These are phyloP conservation scores for Penicillium psychrofluorescens DNA, from an alignment of 495 filamentous ascomycete species.

Conservation along the genomic window DNA sequence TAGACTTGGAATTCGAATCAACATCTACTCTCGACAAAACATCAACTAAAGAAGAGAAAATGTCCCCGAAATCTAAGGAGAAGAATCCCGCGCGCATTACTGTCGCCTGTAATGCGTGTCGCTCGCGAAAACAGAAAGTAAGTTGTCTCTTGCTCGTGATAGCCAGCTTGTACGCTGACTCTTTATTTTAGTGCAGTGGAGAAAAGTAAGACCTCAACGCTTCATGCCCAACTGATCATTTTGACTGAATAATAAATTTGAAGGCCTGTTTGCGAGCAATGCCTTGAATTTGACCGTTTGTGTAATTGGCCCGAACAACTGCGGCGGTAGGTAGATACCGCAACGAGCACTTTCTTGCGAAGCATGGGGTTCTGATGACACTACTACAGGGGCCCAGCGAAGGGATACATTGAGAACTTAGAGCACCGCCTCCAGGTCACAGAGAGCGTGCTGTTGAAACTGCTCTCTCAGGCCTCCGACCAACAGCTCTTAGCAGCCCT, in stretches of 20 bases:
- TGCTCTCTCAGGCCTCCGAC: slow-evolving; percentile 25
- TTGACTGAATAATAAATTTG: neutral
- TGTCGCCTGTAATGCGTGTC: slow-evolving; percentile 30
- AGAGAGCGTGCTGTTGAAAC: slow-evolving; percentile 23
- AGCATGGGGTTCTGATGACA: neutral
- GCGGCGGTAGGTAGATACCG: slow-evolving; percentile 19
- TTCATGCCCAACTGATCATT: neutral
- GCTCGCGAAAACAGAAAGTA: slow-evolving; percentile 34
- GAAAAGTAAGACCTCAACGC: slow-evolving; percentile 18
- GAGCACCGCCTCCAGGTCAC: slow-evolving; percentile 33
- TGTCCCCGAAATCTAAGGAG: slow-evolving; percentile 10
- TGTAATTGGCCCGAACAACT: slow-evolving; percentile 36
- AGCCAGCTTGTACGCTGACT: too few species aligned
- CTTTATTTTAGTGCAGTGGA: slow-evolving; percentile 24
- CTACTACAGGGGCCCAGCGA: slow-evolving; percentile 25
- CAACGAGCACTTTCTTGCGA: neutral
- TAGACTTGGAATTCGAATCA: neutral
- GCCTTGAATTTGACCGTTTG: slow-evolving; percentile 24
- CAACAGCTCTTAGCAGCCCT: slow-evolving; percentile 18
- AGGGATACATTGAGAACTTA: slow-evolving; percentile 33
- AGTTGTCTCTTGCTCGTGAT: neutral
- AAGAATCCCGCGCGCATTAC: slow-evolving; percentile 24
- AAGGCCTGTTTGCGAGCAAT: slow-evolving; percentile 32
- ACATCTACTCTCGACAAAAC: neutral
- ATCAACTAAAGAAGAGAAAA: neutral